phyloP scores from a whole-genome alignment of 202 grass and related monocot genomes.

The Brachypodium distachyon region DNA sequence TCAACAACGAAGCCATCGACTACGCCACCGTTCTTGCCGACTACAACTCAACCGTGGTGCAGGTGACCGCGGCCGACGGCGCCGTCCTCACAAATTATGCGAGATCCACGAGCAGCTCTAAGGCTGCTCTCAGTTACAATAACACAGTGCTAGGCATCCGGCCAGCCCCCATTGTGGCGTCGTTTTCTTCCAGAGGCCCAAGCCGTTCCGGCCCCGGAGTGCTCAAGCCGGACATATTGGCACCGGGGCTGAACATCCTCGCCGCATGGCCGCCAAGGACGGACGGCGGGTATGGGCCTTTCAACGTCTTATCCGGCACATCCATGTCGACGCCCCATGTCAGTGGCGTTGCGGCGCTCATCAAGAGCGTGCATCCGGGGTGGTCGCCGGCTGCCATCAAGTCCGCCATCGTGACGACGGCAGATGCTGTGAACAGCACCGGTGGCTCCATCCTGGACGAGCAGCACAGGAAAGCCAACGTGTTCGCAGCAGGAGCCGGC shows the following conservation, averaged over 20 bases:
- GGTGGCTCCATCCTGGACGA: not conserved
- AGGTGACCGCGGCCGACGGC: not conserved
- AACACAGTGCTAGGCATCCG: not conserved
- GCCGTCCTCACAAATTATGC: not conserved
- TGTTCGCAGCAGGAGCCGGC: not conserved
- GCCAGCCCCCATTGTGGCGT: not conserved
- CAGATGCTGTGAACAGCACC: not conserved
- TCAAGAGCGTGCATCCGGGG: not conserved
- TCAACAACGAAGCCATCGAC: not conserved
- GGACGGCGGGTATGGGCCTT: not conserved
- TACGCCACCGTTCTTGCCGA: not conserved
- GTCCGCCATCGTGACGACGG: not conserved
- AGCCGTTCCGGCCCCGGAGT: not conserved
- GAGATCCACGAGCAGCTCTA: not conserved
- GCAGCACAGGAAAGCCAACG: not conserved
- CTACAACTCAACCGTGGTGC: not conserved
- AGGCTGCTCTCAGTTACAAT: not conserved
- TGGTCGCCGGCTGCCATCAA: not conserved
- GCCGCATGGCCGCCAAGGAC: not conserved
- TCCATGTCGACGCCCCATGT: not conserved
- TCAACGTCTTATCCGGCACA: not conserved
- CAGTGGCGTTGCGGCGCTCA: not conserved
- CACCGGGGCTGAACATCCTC: not conserved
- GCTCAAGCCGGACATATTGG: not conserved
- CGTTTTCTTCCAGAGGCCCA: not conserved